phyloP scores from a whole-genome alignment of 2,329 filamentous ascomycete genomes.

The Coniochaeta ligniaria region DNA sequence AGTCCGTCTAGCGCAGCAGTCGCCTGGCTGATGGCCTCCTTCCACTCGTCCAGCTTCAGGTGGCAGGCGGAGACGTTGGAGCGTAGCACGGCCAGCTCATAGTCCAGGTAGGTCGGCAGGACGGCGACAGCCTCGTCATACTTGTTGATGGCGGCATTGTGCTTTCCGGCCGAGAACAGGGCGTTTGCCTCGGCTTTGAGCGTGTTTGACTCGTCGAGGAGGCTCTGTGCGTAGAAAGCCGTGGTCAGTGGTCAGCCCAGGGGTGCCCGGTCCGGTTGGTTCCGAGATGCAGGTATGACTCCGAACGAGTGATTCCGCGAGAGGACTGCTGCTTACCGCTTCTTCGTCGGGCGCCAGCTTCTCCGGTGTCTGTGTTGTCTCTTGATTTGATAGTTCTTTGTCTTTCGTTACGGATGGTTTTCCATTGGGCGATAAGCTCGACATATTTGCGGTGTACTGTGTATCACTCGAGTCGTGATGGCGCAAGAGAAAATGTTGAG shows the following conservation, averaged over 20 bases:
- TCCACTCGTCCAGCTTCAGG: slow-evolving; percentile 79
- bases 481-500: not conserved
- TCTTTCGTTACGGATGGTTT: not conserved
- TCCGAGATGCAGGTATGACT: not conserved
- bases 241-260: not conserved
- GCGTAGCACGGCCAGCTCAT: slow-evolving; percentile 77
- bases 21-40: slow-evolving; percentile 69
- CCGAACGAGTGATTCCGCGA: not conserved
- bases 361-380: not conserved
- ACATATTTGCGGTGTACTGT: not conserved
- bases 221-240: slow-evolving; percentile 34
- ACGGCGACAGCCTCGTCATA: slow-evolving; percentile 75
- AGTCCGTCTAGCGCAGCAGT: slow-evolving; percentile 66
- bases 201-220: slow-evolving; percentile 63
- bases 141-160: slow-evolving; percentile 68
- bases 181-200: slow-evolving; percentile 72
- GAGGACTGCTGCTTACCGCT: slow-evolving; percentile 32
- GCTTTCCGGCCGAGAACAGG: slow-evolving; percentile 67
- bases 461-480: not conserved
- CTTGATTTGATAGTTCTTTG: not conserved
- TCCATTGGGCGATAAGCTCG: not conserved
- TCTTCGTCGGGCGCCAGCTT: slow-evolving; percentile 49
- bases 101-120: slow-evolving; percentile 80
- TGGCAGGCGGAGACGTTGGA: slow-evolving; percentile 89
- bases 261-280: not conserved